phyloP scores from a whole-genome alignment of 2,329 filamentous ascomycete species.

The Colletotrichum agaves region DNA sequence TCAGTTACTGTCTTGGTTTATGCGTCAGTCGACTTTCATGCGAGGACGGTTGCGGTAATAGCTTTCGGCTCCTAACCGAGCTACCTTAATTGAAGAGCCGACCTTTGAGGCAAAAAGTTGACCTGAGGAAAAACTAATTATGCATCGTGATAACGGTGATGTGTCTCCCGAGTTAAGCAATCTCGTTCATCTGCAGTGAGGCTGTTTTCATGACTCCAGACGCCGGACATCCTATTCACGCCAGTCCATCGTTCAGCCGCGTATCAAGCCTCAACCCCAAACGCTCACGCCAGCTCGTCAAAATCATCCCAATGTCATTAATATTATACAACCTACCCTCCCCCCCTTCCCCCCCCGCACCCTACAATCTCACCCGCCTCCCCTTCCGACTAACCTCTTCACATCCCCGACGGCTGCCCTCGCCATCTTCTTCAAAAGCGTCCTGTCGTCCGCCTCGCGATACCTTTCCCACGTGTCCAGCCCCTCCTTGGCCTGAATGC shows the following conservation, averaged over 20 bases:
- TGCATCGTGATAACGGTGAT: too few species aligned
- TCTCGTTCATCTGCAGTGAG: too few species aligned
- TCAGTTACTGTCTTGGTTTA: neutral
- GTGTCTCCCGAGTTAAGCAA: too few species aligned
- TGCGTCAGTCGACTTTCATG: too few species aligned
- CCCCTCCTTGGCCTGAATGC: slow-evolving; percentile 88
- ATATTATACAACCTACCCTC: slow-evolving; percentile 19
- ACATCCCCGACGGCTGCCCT: slow-evolving; percentile 77
- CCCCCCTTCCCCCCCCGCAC: too few species aligned
- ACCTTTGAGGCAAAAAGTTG: too few species aligned
- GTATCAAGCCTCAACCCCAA: neutral
- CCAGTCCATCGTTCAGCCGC: neutral
- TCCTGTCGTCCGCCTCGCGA: slow-evolving; percentile 86
- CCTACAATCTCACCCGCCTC: slow-evolving; percentile 6
- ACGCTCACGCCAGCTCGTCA: neutral
- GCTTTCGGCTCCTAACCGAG: too few species aligned
- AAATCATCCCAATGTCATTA: slow-evolving; percentile 20
- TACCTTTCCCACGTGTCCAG: slow-evolving; percentile 88
- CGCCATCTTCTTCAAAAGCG: slow-evolving; percentile 86
- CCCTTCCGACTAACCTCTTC: slow-evolving; percentile 59
- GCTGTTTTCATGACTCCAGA: too few species aligned
- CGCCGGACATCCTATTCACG: too few species aligned
- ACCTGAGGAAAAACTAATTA: too few species aligned
- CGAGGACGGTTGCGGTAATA: too few species aligned
- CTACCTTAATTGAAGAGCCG: too few species aligned